These are phyloP conservation scores for Aspergillus sp. DNA, from an alignment of 2,329 filamentous ascomycete species.

Conservation along the genomic window DNA sequence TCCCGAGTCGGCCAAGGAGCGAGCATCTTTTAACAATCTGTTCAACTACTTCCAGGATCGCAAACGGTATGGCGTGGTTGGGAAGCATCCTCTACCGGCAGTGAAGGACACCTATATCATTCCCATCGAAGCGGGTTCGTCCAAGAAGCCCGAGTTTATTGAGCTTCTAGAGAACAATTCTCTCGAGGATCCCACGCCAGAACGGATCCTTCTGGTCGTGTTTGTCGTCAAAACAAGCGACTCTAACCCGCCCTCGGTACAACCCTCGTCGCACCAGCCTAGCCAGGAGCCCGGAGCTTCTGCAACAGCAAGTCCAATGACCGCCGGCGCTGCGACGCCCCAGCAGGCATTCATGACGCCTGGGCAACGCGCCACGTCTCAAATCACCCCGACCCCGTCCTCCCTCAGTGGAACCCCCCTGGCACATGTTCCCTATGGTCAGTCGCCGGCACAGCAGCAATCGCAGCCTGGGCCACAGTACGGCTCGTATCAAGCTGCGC, in stretches of 20 bases:
- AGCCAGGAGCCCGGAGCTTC: slow-evolving; percentile 34
- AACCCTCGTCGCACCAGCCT: slow-evolving; percentile 39
- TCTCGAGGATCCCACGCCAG: slow-evolving; percentile 68
- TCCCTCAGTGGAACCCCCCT: slow-evolving; percentile 15
- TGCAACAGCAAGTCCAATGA: slow-evolving; percentile 35
- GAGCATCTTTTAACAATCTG: slow-evolving; percentile 68
- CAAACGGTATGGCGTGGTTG: slow-evolving; percentile 82
- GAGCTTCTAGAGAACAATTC: slow-evolving; percentile 82
- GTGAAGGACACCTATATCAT: slow-evolving; percentile 91
- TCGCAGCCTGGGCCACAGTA: slow-evolving; percentile 22
- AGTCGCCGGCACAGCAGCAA: slow-evolving; percentile 16
- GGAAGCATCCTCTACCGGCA: slow-evolving; percentile 69
- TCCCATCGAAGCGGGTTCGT: slow-evolving; percentile 71
- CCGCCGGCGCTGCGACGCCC: slow-evolving; percentile 27
- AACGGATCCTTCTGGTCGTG: slow-evolving; percentile 77
- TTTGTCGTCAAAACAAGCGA: slow-evolving; percentile 73
- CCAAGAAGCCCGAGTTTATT: slow-evolving; percentile 76
- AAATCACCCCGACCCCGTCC: slow-evolving; percentile 24
- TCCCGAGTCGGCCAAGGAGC: slow-evolving; percentile 58
- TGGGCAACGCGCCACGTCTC: slow-evolving; percentile 14
- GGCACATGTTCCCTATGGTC: slow-evolving; percentile 17
- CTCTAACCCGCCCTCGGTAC: slow-evolving; percentile 40
- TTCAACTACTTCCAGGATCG: slow-evolving; percentile 84
- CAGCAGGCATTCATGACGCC: slow-evolving; percentile 27
- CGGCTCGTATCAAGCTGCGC: slow-evolving; percentile 19